These are phyloP conservation scores for Microdochium bolleyi DNA, from an alignment of 2,329 filamentous ascomycete genomes.

Conservation along the genomic window DNA sequence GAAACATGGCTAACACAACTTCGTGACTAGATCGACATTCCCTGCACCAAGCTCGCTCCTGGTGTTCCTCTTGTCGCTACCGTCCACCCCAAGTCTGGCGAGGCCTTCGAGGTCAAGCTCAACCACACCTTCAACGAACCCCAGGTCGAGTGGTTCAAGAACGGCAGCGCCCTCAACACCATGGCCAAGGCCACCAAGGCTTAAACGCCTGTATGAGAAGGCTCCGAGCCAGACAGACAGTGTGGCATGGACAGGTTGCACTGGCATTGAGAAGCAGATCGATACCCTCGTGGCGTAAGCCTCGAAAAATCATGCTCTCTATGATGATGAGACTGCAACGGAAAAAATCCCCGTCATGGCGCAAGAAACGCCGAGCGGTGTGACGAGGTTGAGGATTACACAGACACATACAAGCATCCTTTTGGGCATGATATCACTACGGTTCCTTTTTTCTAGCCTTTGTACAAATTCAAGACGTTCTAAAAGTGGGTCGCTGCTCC, in stretches of 20 bases:
- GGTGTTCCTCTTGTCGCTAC: conserved; percentile 88
- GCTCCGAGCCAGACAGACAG: background rate
- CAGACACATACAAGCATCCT: background rate
- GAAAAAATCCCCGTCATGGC: background rate
- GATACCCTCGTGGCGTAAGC: background rate
- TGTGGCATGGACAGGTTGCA: background rate
- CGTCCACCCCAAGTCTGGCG: conserved; percentile 84
- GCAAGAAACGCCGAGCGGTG: background rate
- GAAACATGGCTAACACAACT: conserved; percentile 12
- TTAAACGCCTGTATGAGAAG: background rate
- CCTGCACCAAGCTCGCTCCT: conserved; percentile 82
- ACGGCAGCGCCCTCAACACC: conserved; percentile 94
- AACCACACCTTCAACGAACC: conserved; percentile 96
- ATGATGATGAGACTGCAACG: background rate
- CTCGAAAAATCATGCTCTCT: background rate
- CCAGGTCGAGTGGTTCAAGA: conserved; percentile 99
- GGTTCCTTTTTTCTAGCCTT: background rate
- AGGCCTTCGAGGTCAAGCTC: conserved; percentile 71
- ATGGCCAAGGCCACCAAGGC: conserved; percentile 67
- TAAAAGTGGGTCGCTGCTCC: background rate
- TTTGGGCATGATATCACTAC: background rate
- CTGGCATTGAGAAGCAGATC: background rate
- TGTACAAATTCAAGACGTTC: background rate
- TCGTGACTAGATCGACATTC: conserved; percentile 59
- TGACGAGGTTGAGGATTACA: background rate